A percentile compares a stretch with the other conserved stretches of the same genome.
phyloP scores from a whole-genome alignment of 352 stramenopile genomes.

The Phytophthora pisi region DNA sequence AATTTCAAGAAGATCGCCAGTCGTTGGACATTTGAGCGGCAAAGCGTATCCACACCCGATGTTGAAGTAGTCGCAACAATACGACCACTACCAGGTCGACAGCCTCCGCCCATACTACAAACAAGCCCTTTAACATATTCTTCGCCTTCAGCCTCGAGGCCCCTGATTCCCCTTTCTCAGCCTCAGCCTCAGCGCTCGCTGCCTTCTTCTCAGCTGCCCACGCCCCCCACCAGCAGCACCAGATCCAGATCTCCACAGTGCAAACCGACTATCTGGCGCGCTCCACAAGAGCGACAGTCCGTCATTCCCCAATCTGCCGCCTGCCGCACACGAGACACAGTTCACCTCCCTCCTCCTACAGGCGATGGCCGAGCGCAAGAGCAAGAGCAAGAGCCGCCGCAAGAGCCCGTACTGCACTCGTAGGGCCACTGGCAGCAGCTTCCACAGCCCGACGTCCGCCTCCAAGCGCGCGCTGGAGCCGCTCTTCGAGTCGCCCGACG shows the following conservation, averaged over 20 bases:
- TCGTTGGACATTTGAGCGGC: not conserved
- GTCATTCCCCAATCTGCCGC: not conserved
- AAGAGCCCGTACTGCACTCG: not conserved
- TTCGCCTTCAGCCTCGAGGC: too few relatives aligned
- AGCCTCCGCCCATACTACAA: not conserved
- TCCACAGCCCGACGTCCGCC: not conserved
- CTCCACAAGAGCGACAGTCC: not conserved
- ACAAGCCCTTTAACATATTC: not conserved
- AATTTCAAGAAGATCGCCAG: not conserved
- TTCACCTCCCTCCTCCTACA: too few relatives aligned
- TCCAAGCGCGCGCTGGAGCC: not conserved
- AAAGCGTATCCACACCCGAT: not conserved
- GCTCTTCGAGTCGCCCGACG: slow-evolving; percentile 2
- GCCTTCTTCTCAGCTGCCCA: not conserved
- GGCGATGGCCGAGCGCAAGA: not conserved
- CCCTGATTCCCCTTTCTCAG: not conserved
- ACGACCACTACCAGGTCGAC: not conserved
- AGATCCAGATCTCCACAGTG: not conserved
- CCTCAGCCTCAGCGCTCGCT: not conserved
- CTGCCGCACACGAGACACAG: not conserved
- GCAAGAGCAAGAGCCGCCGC: not conserved
- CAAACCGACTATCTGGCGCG: not conserved
- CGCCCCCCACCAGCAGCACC: not conserved
- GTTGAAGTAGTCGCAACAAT: slow-evolving; percentile 28
- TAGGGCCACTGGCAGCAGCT: too few relatives aligned